Base-by-base conservation (phyloP, 768 basidiomycete genomes). In the Cubamyces sp. region DNA sequence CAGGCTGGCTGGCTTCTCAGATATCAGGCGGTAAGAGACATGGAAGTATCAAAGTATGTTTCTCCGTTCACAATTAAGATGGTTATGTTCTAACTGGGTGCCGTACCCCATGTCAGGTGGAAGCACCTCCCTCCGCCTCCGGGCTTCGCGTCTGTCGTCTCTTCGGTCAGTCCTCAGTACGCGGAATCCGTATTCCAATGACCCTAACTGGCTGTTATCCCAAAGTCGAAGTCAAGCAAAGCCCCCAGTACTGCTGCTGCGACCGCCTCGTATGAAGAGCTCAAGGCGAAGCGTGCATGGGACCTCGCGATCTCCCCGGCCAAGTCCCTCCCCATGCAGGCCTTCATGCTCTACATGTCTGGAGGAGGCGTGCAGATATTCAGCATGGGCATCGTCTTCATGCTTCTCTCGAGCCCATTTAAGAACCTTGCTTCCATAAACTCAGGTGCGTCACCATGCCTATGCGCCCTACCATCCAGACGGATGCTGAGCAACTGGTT, bases 311-410 rank as follows among this genome's bases (percentile, higher is more conserved):
- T 88, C 51, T 79, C 84, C 3, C 95, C 95, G 0, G 92, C 91
- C 37, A 97, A 98, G 75, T 86, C 87, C 15, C 81, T 98, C 26
- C 95, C 95, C 3, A 97, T 97, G 96, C 94, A 98, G 71, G 94
- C 90, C 5, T 91, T 98, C 78, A 98, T 98, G 96, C 82, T 98
- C 37, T 98, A 98, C 84, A 96, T 98, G 91, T 96, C 94, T 21
- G 96, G 96, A 39, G 89, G 93, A 14, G 93, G 94, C 52, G 90
- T 98, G 15, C 96, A 98, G 75, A 90, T 98, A 45, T 97, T 98
- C 75, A 96, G 94, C 76, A 93, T 98, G 80, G 94, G 96, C 37
- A 96, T 95, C 73, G 90, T 98, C 21, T 89, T 94, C 71, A 95
- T 96, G 92, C 82, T 98, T 14, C 82, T 98, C 60, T 78, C 92